Conservation (phyloP, 2,329 filamentous ascomycete genomes). For the Fusarium coicis region DNA sequence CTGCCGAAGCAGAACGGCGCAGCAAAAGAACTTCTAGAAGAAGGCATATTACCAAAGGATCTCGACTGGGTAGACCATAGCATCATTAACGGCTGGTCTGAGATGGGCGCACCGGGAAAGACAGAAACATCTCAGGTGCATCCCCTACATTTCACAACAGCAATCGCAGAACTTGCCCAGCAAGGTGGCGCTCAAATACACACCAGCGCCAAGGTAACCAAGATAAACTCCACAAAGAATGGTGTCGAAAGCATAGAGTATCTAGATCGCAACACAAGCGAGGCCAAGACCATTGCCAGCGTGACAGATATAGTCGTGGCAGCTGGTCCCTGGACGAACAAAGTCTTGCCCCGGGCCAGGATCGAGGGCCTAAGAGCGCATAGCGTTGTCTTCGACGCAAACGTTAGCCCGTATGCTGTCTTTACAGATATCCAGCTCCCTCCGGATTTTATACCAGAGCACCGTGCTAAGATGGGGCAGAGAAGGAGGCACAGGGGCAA, state of each 20-base stretch:
- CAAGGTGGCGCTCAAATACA: constrained; percentile 75
- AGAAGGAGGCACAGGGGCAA: constrained; percentile 67
- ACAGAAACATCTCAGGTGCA: constrained; percentile 93
- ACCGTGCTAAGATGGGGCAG: constrained; percentile 59
- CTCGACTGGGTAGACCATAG: constrained; percentile 85
- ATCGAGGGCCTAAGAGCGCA: constrained; percentile 71
- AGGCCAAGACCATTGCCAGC: constrained; percentile 50
- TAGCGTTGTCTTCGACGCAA: constrained; percentile 71
- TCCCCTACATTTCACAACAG: constrained; percentile 87
- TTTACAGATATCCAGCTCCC: constrained; percentile 90
- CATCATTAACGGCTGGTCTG: constrained; percentile 75
- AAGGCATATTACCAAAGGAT: constrained; percentile 75
- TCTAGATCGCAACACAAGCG: constrained; percentile 58
- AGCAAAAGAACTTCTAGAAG: constrained; percentile 59
- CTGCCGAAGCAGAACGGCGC: constrained; percentile 68
- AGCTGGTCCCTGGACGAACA: constrained; percentile 72
- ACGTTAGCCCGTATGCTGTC: constrained; percentile 78
- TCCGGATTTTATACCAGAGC: constrained; percentile 66
- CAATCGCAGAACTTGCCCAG: constrained; percentile 80
- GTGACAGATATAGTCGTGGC: constrained; percentile 67
- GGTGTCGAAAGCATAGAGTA: constrained; percentile 72
- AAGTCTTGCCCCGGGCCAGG: constrained; percentile 66
- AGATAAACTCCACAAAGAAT: constrained; percentile 66
- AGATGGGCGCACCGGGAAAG: constrained; percentile 78
- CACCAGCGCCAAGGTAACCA: constrained; percentile 73